These are phyloP conservation scores for Fusarium mexicanum DNA, from an alignment of 2,329 filamentous ascomycete species.

Conservation along the genomic window DNA sequence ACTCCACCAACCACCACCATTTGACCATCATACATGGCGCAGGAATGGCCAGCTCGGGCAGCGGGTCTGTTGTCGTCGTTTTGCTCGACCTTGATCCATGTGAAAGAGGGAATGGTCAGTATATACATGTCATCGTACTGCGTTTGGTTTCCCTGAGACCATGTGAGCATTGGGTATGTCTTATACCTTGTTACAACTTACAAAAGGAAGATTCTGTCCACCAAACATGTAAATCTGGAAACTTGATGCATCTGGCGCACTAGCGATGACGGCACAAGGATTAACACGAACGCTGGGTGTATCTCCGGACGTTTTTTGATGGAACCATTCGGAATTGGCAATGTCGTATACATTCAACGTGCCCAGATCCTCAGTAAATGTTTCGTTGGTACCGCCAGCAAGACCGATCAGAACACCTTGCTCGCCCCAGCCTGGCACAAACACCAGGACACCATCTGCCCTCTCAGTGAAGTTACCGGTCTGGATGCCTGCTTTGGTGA, in stretches of 20 bases:
- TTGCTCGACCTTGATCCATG: slow-evolving; percentile 67
- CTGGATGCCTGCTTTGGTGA: slow-evolving; percentile 77
- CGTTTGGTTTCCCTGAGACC: slow-evolving; percentile 54
- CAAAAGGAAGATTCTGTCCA: slow-evolving; percentile 76
- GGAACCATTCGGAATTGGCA: slow-evolving; percentile 67
- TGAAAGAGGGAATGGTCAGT: slow-evolving; percentile 69
- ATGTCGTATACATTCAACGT: slow-evolving; percentile 76
- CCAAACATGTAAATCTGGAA: slow-evolving; percentile 84
- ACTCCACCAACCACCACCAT: slow-evolving; percentile 73
- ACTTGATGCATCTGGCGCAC: slow-evolving; percentile 74
- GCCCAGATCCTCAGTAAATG: slow-evolving; percentile 66
- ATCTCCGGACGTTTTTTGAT: slow-evolving; percentile 63
- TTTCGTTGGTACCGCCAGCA: slow-evolving; percentile 74
- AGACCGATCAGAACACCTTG: slow-evolving; percentile 77
- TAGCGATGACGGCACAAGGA: slow-evolving; percentile 70
- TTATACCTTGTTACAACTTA: slow-evolving; percentile 40
- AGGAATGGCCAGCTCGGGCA: slow-evolving; percentile 57
- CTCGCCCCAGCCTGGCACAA: slow-evolving; percentile 78
- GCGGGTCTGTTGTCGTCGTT: slow-evolving; percentile 64
- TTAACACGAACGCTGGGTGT: slow-evolving; percentile 63
- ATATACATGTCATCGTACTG: slow-evolving; percentile 74
- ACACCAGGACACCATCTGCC: slow-evolving; percentile 77
- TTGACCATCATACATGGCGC: slow-evolving; percentile 67
- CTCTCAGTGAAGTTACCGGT: slow-evolving; percentile 74
- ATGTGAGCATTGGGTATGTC: slow-evolving; percentile 7